Evolutionary conservation across 306 rosid species (phyloP).

Genomic region (Begonia loranthoides): DNA sequence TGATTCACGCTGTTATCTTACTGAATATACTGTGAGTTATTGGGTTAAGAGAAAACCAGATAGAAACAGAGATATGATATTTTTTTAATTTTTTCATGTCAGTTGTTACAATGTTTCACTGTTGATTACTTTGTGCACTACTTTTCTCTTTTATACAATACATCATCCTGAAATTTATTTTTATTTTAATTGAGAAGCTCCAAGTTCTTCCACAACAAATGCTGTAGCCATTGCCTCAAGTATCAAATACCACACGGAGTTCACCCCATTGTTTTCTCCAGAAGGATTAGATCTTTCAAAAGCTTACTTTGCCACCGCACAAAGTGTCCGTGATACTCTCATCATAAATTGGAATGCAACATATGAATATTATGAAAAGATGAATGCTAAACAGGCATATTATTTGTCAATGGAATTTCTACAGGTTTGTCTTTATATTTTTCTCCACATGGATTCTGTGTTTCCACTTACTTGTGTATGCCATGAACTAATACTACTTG

Average conservation of each 20-base stretch:
- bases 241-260: constrained; percentile 90
- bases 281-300: constrained; percentile 60
- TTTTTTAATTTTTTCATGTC: too few relatives aligned
- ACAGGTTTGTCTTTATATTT: constrained; percentile 44
- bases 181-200: constrained; percentile 31
- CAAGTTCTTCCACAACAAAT: constrained; percentile 35
- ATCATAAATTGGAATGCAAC: constrained; percentile 83
- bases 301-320: constrained; percentile 85
- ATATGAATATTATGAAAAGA: constrained; percentile 47
- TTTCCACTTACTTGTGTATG: neutral
- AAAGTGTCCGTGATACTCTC: constrained; percentile 80
- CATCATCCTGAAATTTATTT: neutral
- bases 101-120: too few relatives aligned
- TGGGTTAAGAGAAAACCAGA: too few relatives aligned
- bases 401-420: constrained; percentile 96
- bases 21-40: too few relatives aligned
- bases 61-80: too few relatives aligned
- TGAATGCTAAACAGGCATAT: constrained; percentile 88
- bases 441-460: neutral
- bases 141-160: too few relatives aligned
- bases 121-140: too few relatives aligned
- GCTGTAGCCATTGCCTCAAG: constrained; percentile 66
- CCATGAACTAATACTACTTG: neutral
- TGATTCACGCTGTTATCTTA: too few relatives aligned
- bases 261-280: constrained; percentile 75